Conservation (phyloP, 163 green algal genomes). For the Chlamydomonas reinhardtii region DNA sequence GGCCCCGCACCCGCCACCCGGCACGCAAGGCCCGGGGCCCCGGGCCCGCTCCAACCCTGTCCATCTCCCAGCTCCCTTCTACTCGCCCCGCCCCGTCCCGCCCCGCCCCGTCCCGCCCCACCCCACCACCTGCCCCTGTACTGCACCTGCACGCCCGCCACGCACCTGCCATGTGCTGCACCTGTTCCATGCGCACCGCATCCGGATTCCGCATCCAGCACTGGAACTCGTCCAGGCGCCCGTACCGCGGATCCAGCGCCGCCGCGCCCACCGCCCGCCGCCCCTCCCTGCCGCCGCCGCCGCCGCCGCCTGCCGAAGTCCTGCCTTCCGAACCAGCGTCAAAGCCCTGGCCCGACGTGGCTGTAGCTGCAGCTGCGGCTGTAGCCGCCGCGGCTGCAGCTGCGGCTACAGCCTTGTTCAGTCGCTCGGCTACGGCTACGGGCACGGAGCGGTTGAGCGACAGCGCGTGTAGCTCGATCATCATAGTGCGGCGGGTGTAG, state of each 20-base stretch:
- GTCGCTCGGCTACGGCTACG: neutral
- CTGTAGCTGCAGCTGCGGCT: neutral
- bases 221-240: slow-evolving; percentile 3
- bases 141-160: too few species aligned
- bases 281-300: neutral
- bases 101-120: too few species aligned
- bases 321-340: too few species aligned
- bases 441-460: slow-evolving; percentile 4
- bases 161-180: slow-evolving; percentile 26
- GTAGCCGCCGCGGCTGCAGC: neutral
- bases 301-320: neutral
- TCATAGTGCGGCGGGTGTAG: slow-evolving; percentile 22
- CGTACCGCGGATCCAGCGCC: neutral
- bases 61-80: too few species aligned
- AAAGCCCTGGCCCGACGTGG: too few species aligned
- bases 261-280: slow-evolving; percentile 1
- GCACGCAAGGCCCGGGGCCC: too few species aligned
- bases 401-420: neutral
- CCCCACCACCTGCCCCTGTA: neutral
- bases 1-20: too few species aligned
- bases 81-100: too few species aligned
- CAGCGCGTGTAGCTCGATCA: slow-evolving; percentile 4
- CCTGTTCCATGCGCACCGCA: slow-evolving; percentile 33
- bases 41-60: too few species aligned
- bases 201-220: slow-evolving; percentile 27